phyloP scores from a whole-genome alignment of 2,329 filamentous ascomycete species.

The Exophiala oligosperma region DNA sequence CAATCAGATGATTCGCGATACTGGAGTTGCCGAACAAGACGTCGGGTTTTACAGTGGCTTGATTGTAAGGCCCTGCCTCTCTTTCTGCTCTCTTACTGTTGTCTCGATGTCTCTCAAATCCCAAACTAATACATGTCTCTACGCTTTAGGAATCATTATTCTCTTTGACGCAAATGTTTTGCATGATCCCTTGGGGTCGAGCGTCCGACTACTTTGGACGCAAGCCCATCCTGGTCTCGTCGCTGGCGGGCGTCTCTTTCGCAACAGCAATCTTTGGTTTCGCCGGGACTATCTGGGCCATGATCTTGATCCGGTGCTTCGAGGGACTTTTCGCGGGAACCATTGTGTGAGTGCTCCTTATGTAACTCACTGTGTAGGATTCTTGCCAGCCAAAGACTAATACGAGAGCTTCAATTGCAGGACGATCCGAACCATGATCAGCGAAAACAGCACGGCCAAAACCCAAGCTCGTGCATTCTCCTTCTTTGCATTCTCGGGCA shows the following conservation, averaged over 20 bases:
- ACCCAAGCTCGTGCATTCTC: slow-evolving; percentile 74
- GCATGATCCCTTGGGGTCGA: slow-evolving; percentile 74
- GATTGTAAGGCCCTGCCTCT: slow-evolving; percentile 56
- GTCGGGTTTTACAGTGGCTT: slow-evolving; percentile 78
- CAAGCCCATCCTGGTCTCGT: slow-evolving; percentile 70
- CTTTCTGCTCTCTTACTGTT: no score
- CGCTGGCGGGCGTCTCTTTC: slow-evolving; percentile 62
- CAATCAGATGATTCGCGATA: slow-evolving; percentile 71
- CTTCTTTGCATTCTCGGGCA: slow-evolving; percentile 73
- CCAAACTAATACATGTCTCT: not conserved
- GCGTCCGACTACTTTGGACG: slow-evolving; percentile 66
- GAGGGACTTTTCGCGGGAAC: slow-evolving; percentile 74
- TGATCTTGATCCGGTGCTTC: slow-evolving; percentile 70
- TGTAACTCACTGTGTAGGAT: not conserved
- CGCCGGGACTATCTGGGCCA: slow-evolving; percentile 66
- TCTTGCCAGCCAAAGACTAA: not conserved
- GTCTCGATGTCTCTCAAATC: not conserved
- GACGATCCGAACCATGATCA: slow-evolving; percentile 72
- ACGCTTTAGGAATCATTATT: slow-evolving; percentile 58
- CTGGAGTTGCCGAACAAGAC: slow-evolving; percentile 64
- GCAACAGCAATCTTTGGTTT: slow-evolving; percentile 68
- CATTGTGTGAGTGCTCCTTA: slow-evolving; percentile 50
- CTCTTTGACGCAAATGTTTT: slow-evolving; percentile 71
- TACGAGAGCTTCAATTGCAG: not conserved
- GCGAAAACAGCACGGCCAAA: slow-evolving; percentile 67